phyloP scores from a whole-genome alignment of 495 filamentous ascomycete genomes.

The Neurospora discreta region DNA sequence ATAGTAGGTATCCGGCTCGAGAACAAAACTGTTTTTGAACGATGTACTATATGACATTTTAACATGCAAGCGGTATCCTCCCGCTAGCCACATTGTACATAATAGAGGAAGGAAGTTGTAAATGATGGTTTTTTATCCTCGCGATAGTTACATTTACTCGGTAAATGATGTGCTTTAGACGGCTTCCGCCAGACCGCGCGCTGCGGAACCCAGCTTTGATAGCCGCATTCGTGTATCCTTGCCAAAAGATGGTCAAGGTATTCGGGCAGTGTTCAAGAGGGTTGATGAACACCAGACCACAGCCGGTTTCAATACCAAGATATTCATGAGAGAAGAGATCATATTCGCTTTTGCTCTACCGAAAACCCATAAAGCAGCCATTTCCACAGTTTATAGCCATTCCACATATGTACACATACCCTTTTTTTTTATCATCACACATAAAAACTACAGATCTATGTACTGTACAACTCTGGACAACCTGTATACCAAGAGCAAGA shows the following conservation, averaged over 20 bases:
- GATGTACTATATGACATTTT: background rate
- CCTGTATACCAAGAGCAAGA: background rate
- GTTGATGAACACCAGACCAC: too few relatives aligned
- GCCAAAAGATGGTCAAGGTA: too few relatives aligned
- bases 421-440: background rate
- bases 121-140: background rate
- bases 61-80: background rate
- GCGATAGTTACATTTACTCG: background rate
- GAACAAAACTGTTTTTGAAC: background rate
- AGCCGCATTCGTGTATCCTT: too few relatives aligned
- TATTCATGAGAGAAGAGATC: background rate
- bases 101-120: background rate
- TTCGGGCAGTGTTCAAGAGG: too few relatives aligned
- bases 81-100: background rate
- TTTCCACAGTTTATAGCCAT: background rate
- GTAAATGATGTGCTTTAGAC: background rate
- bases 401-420: background rate
- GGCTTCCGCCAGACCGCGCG: background rate
- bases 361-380: background rate
- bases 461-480: background rate
- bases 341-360: background rate
- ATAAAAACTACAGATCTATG: background rate
- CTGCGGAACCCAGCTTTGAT: background rate
- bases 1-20: background rate
- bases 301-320: too few relatives aligned